Percentiles rank a stretch among this genome's conserved stretches.
Evolutionary conservation across 1,284 basidiomycete genomes (phyloP).

Genomic region (Trichosporon asahii): DNA sequence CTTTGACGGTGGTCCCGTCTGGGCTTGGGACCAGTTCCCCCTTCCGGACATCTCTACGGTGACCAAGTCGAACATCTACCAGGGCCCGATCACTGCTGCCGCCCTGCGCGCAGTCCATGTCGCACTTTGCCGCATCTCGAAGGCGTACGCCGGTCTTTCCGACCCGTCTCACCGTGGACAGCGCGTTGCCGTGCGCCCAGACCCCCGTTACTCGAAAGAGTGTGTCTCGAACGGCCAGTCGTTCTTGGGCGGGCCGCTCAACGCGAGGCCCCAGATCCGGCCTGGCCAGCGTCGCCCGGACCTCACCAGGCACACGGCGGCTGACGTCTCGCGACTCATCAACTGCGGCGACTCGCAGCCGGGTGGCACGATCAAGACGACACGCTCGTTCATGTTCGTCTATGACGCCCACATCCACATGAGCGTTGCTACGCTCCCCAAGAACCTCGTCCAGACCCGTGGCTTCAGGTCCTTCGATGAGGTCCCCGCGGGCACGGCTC

Average conservation of each 20-base stretch:
- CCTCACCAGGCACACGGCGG: conserved; percentile 44
- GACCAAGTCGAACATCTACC: conserved; percentile 54
- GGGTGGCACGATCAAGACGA: conserved; percentile 49
- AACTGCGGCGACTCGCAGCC: conserved; percentile 54
- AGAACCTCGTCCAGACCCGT: conserved; percentile 22
- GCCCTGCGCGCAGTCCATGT: conserved; percentile 49
- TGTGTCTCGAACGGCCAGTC: conserved; percentile 41
- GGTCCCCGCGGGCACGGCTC: conserved; percentile 44
- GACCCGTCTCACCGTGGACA: conserved; percentile 20
- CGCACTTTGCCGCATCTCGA: conserved; percentile 48
- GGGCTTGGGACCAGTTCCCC: conserved; percentile 55
- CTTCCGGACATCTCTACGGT: conserved; percentile 39
- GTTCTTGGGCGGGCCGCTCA: conserved; percentile 49
- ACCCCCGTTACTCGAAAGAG: conserved; percentile 29
- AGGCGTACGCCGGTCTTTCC: conserved; percentile 11
- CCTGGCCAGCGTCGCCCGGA: conserved; percentile 45
- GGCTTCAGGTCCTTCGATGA: conserved; percentile 24
- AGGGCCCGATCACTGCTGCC: conserved; percentile 48
- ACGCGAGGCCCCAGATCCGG: conserved; percentile 51
- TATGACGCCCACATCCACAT: conserved; percentile 52
- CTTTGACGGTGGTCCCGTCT: conserved; percentile 54
- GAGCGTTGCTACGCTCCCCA: conserved; percentile 28
- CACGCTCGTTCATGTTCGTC: conserved; percentile 47
- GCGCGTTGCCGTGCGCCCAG: conserved; percentile 15
- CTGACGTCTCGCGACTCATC: conserved; percentile 48